Percentiles rank a stretch among this genome's conserved stretches.
These are phyloP conservation scores for Pleomassaria siparia DNA, from an alignment of 2,329 filamentous ascomycete species.

Conservation along the genomic window DNA sequence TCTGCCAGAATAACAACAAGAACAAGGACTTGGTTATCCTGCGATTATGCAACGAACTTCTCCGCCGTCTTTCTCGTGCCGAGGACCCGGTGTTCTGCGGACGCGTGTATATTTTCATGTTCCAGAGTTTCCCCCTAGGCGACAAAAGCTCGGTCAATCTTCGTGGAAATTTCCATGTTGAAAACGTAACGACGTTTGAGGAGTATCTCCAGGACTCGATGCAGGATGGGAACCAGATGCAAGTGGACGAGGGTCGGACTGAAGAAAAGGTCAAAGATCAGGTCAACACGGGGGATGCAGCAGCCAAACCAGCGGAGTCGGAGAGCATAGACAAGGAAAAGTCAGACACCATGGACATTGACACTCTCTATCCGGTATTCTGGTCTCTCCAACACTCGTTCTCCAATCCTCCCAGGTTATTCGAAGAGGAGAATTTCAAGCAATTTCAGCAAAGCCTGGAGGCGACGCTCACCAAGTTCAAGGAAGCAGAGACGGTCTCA, in stretches of 20 bases:
- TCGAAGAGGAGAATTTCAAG: slow-evolving; percentile 68
- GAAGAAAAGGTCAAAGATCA: slow-evolving; percentile 32
- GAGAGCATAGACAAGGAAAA: slow-evolving; percentile 54
- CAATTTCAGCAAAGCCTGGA: slow-evolving; percentile 65
- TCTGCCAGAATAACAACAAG: slow-evolving; percentile 33
- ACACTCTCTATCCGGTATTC: slow-evolving; percentile 84
- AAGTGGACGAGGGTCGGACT: slow-evolving; percentile 58
- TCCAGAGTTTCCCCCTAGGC: slow-evolving; percentile 94
- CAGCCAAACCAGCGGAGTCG: slow-evolving; percentile 44
- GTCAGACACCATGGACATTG: slow-evolving; percentile 58
- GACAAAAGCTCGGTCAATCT: slow-evolving; percentile 98
- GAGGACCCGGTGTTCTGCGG: slow-evolving; percentile 98
- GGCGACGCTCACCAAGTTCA: slow-evolving; percentile 73
- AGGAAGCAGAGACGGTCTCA: slow-evolving; percentile 65
- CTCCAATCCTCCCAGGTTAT: slow-evolving; percentile 83
- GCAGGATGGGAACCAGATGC: slow-evolving; percentile 60
- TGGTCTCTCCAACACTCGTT: slow-evolving; percentile 93
- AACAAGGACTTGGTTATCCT: slow-evolving; percentile 87
- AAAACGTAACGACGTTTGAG: slow-evolving; percentile 89
- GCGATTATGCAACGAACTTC: slow-evolving; percentile 90
- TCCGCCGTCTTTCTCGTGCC: slow-evolving; percentile 90
- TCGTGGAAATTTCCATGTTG: slow-evolving; percentile 90
- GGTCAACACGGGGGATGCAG: slow-evolving; percentile 38
- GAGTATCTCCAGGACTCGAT: slow-evolving; percentile 48
- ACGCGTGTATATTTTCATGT: slow-evolving; percentile 96